Evolutionary conservation across 768 basidiomycete species (phyloP).

Genomic region (Lentinula edodes): DNA sequence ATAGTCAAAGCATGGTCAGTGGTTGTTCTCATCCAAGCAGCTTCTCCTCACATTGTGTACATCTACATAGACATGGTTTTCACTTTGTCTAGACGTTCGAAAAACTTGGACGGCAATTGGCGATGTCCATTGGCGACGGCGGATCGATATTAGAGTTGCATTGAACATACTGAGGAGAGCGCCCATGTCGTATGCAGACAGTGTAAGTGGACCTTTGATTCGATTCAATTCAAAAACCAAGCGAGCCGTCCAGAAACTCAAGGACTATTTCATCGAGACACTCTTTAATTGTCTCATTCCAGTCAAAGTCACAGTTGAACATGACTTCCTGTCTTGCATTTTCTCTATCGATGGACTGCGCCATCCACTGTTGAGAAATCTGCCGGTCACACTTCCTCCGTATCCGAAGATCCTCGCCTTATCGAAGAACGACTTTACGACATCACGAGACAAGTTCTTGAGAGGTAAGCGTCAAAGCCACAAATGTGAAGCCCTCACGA

Average conservation of each 20-base stretch:
- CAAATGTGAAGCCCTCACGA: too few species aligned
- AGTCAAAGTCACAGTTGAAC: slow-evolving; percentile 44
- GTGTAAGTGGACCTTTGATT: not conserved
- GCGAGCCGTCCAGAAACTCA: slow-evolving; percentile 28
- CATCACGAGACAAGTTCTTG: not conserved
- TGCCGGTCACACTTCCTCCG: slow-evolving; percentile 18
- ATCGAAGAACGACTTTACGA: not conserved
- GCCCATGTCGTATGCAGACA: not conserved
- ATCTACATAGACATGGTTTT: slow-evolving; percentile 2
- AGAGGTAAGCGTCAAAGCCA: not conserved
- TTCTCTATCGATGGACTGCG: slow-evolving; percentile 51
- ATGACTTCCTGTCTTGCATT: slow-evolving; percentile 51
- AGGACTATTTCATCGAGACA: slow-evolving; percentile 47
- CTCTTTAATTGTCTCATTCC: slow-evolving; percentile 50
- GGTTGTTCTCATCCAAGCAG: not conserved
- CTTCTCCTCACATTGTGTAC: not conserved
- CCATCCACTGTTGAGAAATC: slow-evolving; percentile 42
- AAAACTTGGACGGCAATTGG: not conserved
- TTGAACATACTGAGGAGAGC: slow-evolving; percentile 7
- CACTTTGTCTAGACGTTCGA: not conserved
- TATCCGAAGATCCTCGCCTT: slow-evolving; percentile 16
- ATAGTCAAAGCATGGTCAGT: slow-evolving; percentile 19
- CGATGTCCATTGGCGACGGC: not conserved
- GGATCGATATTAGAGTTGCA: slow-evolving; percentile 3
- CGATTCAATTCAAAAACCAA: not conserved